These are phyloP conservation scores for Dactylellina haptotyla DNA, from an alignment of 2,329 filamentous ascomycete genomes.

Conservation along the genomic window DNA sequence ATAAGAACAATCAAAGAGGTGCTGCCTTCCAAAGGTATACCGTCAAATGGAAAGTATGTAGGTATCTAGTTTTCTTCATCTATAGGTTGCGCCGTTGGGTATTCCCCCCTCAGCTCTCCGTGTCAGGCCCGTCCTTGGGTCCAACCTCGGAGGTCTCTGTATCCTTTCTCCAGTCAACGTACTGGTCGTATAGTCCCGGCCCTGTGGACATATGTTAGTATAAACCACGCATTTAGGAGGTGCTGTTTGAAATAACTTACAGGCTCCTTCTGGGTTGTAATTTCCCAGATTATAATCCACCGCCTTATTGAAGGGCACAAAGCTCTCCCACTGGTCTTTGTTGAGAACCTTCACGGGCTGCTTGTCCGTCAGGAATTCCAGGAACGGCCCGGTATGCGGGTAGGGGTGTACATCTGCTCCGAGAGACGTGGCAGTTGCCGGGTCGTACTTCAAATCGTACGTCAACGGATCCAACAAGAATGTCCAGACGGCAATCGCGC, in stretches of 20 bases:
- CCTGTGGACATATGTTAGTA: conserved; percentile 48
- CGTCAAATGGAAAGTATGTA: neutral
- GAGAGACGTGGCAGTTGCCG: conserved; percentile 13
- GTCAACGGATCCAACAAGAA: conserved; percentile 42
- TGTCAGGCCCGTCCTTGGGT: conserved; percentile 43
- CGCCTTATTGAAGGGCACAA: conserved; percentile 57
- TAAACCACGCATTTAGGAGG: neutral
- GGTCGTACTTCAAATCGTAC: conserved; percentile 48
- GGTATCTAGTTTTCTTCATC: no score
- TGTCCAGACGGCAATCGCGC: conserved; percentile 12
- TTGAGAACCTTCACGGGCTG: conserved; percentile 57
- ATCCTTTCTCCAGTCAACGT: conserved; percentile 57
- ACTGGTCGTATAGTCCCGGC: conserved; percentile 57
- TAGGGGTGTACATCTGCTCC: conserved; percentile 43
- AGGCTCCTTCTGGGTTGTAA: conserved; percentile 57
- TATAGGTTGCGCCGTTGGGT: neutral
- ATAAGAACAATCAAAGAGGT: no score
- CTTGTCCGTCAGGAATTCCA: conserved; percentile 56
- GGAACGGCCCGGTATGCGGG: conserved; percentile 56
- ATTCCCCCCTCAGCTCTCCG: conserved; percentile 21
- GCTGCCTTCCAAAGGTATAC: neutral
- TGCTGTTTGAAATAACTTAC: conserved; percentile 46
- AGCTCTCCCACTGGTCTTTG: conserved; percentile 59
- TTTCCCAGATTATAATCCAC: conserved; percentile 55
- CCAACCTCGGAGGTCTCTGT: conserved; percentile 24